These are phyloP conservation scores for Exserohilum turcica DNA, from an alignment of 2,329 filamentous ascomycete genomes.

Conservation along the genomic window DNA sequence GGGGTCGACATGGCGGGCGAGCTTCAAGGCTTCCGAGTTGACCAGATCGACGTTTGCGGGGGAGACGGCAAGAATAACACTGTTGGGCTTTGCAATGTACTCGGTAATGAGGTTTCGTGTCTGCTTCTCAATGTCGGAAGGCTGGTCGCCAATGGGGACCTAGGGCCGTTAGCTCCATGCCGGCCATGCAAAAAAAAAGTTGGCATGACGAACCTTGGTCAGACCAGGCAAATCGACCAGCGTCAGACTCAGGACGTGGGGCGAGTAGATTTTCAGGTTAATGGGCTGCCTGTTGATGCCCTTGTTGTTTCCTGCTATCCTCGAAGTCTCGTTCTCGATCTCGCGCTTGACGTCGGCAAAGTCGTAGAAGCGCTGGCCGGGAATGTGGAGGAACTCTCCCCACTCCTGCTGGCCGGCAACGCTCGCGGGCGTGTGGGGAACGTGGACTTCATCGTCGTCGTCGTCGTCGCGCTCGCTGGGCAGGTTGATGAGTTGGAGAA, in stretches of 20 bases:
- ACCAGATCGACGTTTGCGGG: conserved; percentile 98
- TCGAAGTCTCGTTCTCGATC: conserved; percentile 94
- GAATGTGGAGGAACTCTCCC: conserved; percentile 97
- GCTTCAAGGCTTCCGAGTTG: conserved; percentile 95
- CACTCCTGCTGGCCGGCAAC: conserved; percentile 73
- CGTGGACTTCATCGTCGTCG: conserved; percentile 64
- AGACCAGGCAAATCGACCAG: conserved; percentile 93
- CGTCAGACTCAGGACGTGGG: conserved; percentile 93
- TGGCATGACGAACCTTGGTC: conserved; percentile 71
- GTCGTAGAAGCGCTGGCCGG: conserved; percentile 84
- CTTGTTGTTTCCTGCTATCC: conserved; percentile 96
- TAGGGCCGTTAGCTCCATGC: conserved; percentile 47
- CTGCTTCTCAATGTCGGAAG: conserved; percentile 97
- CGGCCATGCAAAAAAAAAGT: conserved; percentile 6
- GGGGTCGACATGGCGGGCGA: conserved; percentile 94
- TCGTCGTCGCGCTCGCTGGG: conserved; percentile 73
- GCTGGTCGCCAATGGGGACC: conserved; percentile 97
- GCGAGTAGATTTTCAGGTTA: conserved; percentile 98
- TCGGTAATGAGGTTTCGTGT: conserved; percentile 95
- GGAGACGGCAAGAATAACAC: conserved; percentile 94
- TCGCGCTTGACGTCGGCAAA: conserved; percentile 93
- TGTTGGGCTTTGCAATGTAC: conserved; percentile 99
- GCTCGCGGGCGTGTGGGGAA: conserved; percentile 78
- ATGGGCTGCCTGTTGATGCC: conserved; percentile 97
- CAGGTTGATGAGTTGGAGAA: conserved; percentile 97